Base-by-base conservation (phyloP, 495 filamentous ascomycete genomes). In the Letharia lupina region DNA sequence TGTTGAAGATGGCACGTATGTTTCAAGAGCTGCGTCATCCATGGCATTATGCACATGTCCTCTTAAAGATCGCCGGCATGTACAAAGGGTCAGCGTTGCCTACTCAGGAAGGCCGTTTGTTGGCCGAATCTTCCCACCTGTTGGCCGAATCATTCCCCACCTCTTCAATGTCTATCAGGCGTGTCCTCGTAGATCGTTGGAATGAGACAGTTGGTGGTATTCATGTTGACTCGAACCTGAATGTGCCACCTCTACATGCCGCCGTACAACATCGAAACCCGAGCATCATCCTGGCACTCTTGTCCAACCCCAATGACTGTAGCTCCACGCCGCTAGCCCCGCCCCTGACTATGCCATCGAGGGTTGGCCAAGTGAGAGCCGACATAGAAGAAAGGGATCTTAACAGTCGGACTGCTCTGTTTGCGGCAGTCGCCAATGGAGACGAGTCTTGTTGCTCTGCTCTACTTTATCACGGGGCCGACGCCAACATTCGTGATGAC, bases 391-490 rank as follows among this genome's bases (percentile, higher is more conserved):
- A 41, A 44, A 50, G 40, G 42, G 63, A 65, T 33, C 39, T 65
- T 10, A 50, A 59, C 5, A 23, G 8, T 35, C 39, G 63, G 31
- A 65, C 63, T 58, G 35, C 63, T 31, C 7, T 65, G 6, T 65
- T 65, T 47, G 35, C 33, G 40, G 63, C 63, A 12, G 63, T 41
- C 15, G 50, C 28, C 7, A 59, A 47, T 56, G 63, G 63, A 57
- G 48, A 59, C 39, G 39, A 65, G 13, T 10, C 1, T 41, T 65
- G 63, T 35, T 65, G 50, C 28, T 10, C 31, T 18, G 33, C n/a
- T 31, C 63, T 65, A 3, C 48, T 65, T 23, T 7, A 10, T 3
- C 12, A 4, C 12, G 63, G 52, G 20, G 63, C 63, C 12, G 63
- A 65, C 41, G 48, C 63, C 33, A 45, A 65, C 33, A 31, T 2